phyloP scores from a whole-genome alignment of 371 early-diverging fungal genomes.

The Actinomucor elegans region DNA sequence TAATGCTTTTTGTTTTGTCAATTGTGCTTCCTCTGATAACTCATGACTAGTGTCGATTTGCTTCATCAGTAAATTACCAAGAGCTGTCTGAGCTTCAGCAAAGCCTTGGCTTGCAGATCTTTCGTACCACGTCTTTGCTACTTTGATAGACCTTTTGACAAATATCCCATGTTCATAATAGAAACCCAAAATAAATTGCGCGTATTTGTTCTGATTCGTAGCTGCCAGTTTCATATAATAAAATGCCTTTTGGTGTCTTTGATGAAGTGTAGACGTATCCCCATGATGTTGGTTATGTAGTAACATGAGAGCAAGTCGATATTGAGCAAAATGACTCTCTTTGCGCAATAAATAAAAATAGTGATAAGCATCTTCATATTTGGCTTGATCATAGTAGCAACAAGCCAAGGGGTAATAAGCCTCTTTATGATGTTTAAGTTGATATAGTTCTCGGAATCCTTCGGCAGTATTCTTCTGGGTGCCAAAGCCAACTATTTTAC shows the following conservation, averaged over 20 bases:
- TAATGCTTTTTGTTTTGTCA: conserved; percentile 14
- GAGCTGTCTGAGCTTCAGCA: conserved; percentile 29
- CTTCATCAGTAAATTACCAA: conserved; percentile 22
- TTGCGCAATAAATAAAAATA: conserved; percentile 13
- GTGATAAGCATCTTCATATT: conserved; percentile 14
- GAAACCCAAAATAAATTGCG: conserved; percentile 35
- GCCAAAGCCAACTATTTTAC: conserved; percentile 37
- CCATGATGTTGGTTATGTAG: conserved; percentile 8
- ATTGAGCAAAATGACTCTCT: conserved; percentile 13
- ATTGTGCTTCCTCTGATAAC: background rate
- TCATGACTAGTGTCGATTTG: background rate
- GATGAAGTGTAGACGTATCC: background rate
- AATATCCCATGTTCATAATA: conserved; percentile 26
- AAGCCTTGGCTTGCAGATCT: conserved; percentile 29
- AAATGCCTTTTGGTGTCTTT: background rate
- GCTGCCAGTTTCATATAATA: conserved; percentile 15
- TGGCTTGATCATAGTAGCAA: conserved; percentile 17
- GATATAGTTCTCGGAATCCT: conserved; percentile 29
- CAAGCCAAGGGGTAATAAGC: conserved; percentile 23
- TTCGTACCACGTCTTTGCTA: conserved; percentile 18
- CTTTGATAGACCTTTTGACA: conserved; percentile 6
- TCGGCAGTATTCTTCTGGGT: conserved; percentile 11
- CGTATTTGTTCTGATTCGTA: conserved; percentile 23
- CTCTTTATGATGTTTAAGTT: conserved; percentile 11
- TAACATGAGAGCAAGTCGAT: conserved; percentile 17